Evolutionary conservation across 2,329 filamentous ascomycete genomes (phyloP).

Genomic region (Diaporthe australafricana): DNA sequence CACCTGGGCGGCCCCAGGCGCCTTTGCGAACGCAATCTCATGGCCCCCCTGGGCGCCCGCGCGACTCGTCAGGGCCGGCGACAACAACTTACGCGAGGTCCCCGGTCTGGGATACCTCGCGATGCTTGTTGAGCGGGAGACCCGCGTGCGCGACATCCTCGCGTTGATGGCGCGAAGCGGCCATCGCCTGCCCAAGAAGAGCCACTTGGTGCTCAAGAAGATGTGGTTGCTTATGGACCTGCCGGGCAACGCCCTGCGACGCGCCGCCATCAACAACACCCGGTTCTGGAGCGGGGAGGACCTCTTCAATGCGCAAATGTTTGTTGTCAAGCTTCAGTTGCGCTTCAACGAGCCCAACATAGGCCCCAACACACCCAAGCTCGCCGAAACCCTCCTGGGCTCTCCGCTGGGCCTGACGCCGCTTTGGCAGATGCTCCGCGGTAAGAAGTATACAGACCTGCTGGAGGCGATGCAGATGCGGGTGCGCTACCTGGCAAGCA

Average conservation of each 20-base stretch:
- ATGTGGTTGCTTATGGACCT: conserved; percentile 81
- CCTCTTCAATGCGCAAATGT: conserved; percentile 70
- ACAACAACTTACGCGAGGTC: conserved; percentile 58
- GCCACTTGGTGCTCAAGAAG: conserved; percentile 66
- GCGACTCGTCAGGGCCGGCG: conserved; percentile 29
- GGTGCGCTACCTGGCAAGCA: conserved; percentile 59
- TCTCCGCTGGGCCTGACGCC: conserved; percentile 63
- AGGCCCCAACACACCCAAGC: conserved; percentile 60
- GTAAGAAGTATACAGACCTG: conserved; percentile 59
- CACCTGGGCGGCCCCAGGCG: conserved; percentile 42
- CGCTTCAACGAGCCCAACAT: conserved; percentile 73
- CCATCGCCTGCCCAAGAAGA: conserved; percentile 63
- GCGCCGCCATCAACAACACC: conserved; percentile 63
- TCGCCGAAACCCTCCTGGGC: conserved; percentile 70
- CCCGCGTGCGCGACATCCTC: conserved; percentile 71
- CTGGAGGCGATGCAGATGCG: conserved; percentile 65
- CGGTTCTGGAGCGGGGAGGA: conserved; percentile 69
- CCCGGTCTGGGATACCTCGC: conserved; percentile 76
- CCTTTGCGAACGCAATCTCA: conserved; percentile 27
- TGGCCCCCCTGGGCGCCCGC: conserved; percentile 28
- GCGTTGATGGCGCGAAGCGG: conserved; percentile 68
- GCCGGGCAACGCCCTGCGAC: conserved; percentile 65
- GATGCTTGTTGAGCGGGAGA: conserved; percentile 72
- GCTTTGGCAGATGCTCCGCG: conserved; percentile 71
- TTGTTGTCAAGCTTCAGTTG: conserved; percentile 80